A percentile compares a stretch with the other conserved stretches of the same genome.
These are phyloP conservation scores for Pseudotulostoma volvatum DNA, from an alignment of 495 filamentous ascomycete species.

Conservation along the genomic window DNA sequence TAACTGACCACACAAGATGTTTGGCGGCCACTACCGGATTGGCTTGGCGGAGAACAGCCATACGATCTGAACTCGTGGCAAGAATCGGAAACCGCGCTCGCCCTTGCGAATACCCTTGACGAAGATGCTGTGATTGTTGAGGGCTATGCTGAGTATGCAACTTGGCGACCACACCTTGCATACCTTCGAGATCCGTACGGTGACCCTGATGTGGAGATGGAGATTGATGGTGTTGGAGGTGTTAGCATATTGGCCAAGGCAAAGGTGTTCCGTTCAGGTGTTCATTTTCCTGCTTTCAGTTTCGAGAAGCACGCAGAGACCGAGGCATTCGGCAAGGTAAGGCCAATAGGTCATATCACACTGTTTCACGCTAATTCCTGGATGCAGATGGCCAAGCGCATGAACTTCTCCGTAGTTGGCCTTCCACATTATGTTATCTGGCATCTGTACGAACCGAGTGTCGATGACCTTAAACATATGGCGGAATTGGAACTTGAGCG, in stretches of 20 bases:
- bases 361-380: conserved; percentile 16
- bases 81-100: conserved; percentile 91
- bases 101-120: conserved; percentile 84
- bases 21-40: conserved; percentile 95
- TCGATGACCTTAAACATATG: conserved; percentile 96
- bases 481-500: conserved; percentile 85
- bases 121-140: conserved; percentile 99
- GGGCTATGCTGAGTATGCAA: conserved; percentile 97
- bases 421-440: conserved; percentile 97
- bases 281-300: conserved; percentile 96
- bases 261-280: conserved; percentile 80
- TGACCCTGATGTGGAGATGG: conserved; percentile 99
- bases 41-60: conserved; percentile 96
- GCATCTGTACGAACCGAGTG: conserved; percentile 97
- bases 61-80: conserved; percentile 99
- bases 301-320: conserved; percentile 99
- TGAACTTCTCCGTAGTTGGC: conserved; percentile 92
- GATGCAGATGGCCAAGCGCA: conserved; percentile 80
- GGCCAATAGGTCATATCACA: conserved; percentile 2
- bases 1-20: too few relatives aligned
- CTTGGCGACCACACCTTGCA: conserved; percentile 93
- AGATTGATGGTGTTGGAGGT: conserved; percentile 93
- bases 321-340: conserved; percentile 95
- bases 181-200: conserved; percentile 96
- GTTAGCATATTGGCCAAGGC: conserved; percentile 97